Conservation (phyloP, 164 flowering plant species). For the Houttuynia cordata region DNA sequence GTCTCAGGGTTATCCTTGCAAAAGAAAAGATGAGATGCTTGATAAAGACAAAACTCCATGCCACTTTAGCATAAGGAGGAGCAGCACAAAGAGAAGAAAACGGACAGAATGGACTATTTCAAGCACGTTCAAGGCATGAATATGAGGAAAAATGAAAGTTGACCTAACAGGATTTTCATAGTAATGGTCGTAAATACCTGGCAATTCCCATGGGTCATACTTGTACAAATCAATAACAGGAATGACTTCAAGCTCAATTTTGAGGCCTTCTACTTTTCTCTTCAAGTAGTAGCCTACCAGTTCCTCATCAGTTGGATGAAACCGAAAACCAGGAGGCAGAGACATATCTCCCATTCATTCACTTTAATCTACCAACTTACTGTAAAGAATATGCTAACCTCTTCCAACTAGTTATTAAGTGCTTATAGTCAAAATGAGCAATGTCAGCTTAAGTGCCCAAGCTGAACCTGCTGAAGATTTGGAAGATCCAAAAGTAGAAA, state of each 20-base stretch:
- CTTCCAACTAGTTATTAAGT: background rate
- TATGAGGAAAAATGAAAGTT: too few relatives aligned
- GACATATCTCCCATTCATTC: constrained; percentile 47
- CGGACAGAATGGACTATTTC: background rate
- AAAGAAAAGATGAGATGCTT: background rate
- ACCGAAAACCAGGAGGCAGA: constrained; percentile 85
- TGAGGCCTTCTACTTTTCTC: constrained; percentile 66
- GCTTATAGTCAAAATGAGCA: background rate
- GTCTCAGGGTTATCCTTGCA: background rate
- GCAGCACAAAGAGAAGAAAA: too few relatives aligned
- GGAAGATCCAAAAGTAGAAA: constrained; percentile 81
- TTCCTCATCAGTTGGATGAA: constrained; percentile 89
- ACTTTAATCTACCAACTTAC: background rate
- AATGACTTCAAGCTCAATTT: constrained; percentile 84
- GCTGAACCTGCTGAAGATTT: constrained; percentile 58
- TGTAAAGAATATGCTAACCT: background rate
- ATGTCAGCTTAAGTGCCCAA: constrained; percentile 33
- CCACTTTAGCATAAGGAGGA: background rate
- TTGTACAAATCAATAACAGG: constrained; percentile 77
- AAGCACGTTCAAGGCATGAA: background rate
- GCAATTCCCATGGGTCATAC: constrained; percentile 92
- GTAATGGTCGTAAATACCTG: constrained; percentile 49
- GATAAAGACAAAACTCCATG: background rate
- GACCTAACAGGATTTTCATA: background rate
- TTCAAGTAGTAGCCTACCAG: constrained; percentile 68